Evolutionary conservation across 2,329 filamentous ascomycete genomes (phyloP).

Genomic region (Aureobasidium sp.): DNA sequence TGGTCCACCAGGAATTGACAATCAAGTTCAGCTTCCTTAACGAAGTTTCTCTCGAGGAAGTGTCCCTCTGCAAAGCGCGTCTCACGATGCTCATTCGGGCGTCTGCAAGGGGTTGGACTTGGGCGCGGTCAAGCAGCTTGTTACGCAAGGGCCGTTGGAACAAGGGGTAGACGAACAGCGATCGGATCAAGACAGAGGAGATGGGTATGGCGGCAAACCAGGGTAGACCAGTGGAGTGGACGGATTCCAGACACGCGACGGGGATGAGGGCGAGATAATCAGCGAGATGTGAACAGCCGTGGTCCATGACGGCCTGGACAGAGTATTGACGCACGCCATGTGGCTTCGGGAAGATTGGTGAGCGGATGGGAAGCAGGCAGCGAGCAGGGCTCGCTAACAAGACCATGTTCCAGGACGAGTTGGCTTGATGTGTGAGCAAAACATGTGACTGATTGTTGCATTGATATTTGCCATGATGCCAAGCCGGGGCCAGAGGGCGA

Average conservation of each 20-base stretch:
- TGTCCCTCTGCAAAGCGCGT: neutral
- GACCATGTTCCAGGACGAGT: neutral
- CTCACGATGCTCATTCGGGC: neutral
- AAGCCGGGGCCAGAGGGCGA: neutral
- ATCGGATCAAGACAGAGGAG: constrained; percentile 23
- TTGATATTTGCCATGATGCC: neutral
- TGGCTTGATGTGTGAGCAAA: neutral
- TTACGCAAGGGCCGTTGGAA: constrained; percentile 2
- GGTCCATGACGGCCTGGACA: neutral
- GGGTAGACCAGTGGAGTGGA: constrained; percentile 24
- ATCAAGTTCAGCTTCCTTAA: neutral
- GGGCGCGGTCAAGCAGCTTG: neutral
- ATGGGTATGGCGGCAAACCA: constrained; percentile 25
- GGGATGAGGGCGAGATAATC: constrained; percentile 15
- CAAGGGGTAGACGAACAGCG: constrained; percentile 21
- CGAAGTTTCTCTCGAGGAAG: too few species aligned
- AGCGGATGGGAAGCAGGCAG: neutral
- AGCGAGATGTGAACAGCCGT: neutral
- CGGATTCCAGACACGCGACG: constrained; percentile 18
- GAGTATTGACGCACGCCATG: constrained; percentile 1
- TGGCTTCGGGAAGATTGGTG: neutral
- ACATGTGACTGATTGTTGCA: neutral
- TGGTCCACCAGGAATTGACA: neutral
- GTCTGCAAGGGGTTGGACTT: neutral
- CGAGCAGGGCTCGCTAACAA: neutral